Base-by-base conservation (phyloP, 106 monocot genomes). In the Posidonia australis region DNA sequence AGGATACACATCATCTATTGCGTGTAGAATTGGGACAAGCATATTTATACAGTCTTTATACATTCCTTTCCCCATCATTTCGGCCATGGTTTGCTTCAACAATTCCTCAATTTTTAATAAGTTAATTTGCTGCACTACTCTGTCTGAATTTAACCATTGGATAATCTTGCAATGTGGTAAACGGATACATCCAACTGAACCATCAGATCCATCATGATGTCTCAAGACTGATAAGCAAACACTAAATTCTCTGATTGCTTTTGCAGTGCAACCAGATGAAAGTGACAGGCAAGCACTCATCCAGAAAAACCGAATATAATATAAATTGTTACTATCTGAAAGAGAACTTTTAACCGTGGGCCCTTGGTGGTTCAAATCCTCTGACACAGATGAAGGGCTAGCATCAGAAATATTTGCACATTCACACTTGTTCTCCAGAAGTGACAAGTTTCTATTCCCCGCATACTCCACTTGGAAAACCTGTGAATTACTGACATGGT, bases 231-330 rank as follows among this genome's bases (percentile, higher is more conserved):
- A 87, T 44, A 85, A 65, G 66, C 77, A 82, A 62, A 80, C 61
- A 51, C 42, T 72, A 25, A 98, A 81, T 55, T 83, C 87, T 54
- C 80, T 65, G 26, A 83, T 67, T 65, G 90, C 84, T 64, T 81
- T 98, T 56, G 67, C 74, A 65, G 81, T 79, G 61, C 63, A 68
- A 64, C 72, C 78, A 41, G 75, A 76, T 59, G 72, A 80, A 70
- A 85, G 77, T 19, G 96, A 98, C 18, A 98, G 67, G 43, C 73
- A 80, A 41, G 82, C 90, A 79, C 90, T 83, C 72, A 90, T 51
- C 87, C 86, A 98, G 60, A 80, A 87, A 74, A 98, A 90, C 24
- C 90, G 90, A 24, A 76, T 78, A 87, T 87, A 90, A 74, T 90
- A 87, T 44, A 54, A 18, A 63, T 10, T 46, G 26, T 79, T 62